Evolutionary conservation across 257 asterid species (phyloP), one percentile per base, ranked within the genome.

Genomic region (Solanum sparsipilum): DNA sequence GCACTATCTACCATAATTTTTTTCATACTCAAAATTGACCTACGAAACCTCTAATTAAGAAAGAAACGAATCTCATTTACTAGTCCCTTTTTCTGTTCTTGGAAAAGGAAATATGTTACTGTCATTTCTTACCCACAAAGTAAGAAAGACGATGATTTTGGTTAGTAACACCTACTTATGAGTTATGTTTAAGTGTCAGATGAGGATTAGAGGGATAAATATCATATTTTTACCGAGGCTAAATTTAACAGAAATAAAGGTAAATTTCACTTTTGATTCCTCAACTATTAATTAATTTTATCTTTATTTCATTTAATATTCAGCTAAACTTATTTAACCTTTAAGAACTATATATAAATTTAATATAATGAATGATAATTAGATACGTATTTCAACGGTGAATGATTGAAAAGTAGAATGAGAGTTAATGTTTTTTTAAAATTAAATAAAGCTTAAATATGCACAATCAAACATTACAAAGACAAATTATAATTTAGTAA

Each of bases 1-100:
- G 4, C 0, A 2, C 7, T 5, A 48, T 0, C 0, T 48, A 48
- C 0, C 0, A 48, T 4, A 0, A 13, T 0, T 46, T 46, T 46
- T 46, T 13, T 46, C 1, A 46, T 46, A 13, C 5, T 5, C 58
- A 46, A 46, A 44, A 46, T 0, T 5, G 7, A 13, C 6, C 0
- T 46, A 46, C 7, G 1, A 5, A 5, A 46, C 58, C 0, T 46
- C 58, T 46, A 2, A 46, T 46, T 46, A 46, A 46, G 1, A 13
- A 46, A 46, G 0, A 5, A 46, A 12, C 0, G n/a, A 46, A 46
- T 0, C 7, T 46, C 58, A 46, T 46, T 13, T 46, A 13, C 6
- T 46, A n/a, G n/a, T 46, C 56, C 20, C 13, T 46, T 46, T 46
- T 68, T 27, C 0, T 10, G 15, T 27, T 13, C 21, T 6, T 68